Evolutionary conservation across 441 rosid genomes (phyloP), one percentile per base, ranked within the genome.

Genomic region (Erodium texanum): DNA sequence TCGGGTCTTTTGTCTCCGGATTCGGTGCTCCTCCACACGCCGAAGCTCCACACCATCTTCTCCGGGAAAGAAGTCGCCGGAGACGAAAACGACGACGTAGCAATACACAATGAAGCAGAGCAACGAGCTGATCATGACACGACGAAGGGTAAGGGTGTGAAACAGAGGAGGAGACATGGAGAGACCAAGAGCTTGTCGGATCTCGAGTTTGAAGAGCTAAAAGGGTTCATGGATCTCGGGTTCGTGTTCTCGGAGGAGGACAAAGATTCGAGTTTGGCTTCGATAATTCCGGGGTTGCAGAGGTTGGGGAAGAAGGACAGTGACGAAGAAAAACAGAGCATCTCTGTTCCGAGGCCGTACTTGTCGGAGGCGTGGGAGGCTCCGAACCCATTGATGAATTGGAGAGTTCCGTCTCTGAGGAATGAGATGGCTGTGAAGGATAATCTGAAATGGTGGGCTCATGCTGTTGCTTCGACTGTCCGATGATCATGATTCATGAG

Each of bases 191-290:
- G 93, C 71, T 68, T 86, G 76, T 86, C 93, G 12, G 85, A 83
- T 14, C 76, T 85, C 70, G 90, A 86, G 75, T 81, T 83, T 65
- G 86, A 87, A 63, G 96, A 92, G 81, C 76, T 88, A 15, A 83
- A 85, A 77, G 96, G 98, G 79, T 86, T 92, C 80, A 84, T 81
- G 84, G 98, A 92, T 86, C 78, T 92, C 56, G 98, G 98, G 5
- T 89, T 89, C 72, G 90, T 89, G 45, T 92, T 89, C 77, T 81
- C 92, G 0, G 87, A 87, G 75, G 85, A 85, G 73, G 95, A 86
- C 73, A 84, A 69, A 38, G 82, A 89, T 58, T 82, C 93, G 52
- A 82, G 81, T 70, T 78, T 92, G 84, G 87, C 84, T 9, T 82
- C 85, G 61, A 87, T 92, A 69, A 74, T 89, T 77, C 96, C 93